Evolutionary conservation across 2,329 filamentous ascomycete species (phyloP).

Genomic region (Hymenoscyphus occultus): DNA sequence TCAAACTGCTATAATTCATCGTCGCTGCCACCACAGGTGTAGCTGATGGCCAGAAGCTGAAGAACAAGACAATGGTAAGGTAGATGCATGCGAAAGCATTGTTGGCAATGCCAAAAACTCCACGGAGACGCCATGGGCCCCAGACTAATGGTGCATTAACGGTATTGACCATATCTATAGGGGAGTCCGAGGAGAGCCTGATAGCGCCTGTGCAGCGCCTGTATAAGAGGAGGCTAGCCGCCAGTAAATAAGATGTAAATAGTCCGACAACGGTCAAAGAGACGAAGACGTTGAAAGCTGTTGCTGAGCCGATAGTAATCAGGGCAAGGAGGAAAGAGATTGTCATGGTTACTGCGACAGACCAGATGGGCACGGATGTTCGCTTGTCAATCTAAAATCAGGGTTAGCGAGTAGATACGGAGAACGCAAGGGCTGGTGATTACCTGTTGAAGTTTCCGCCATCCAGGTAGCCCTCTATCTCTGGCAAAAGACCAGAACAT

Average conservation of each 20-base stretch:
- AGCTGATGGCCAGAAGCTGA: conserved; percentile 34
- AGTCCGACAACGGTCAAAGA: conserved; percentile 10
- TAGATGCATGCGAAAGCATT: conserved; percentile 9
- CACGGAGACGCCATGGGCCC: conserved; percentile 51
- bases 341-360: conserved; percentile 1
- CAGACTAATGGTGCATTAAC: conserved; percentile 41
- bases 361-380: conserved; percentile 6
- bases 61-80: conserved; percentile 7
- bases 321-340: conserved; percentile 16
- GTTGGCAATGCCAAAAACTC: conserved; percentile 38
- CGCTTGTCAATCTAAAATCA: conserved; percentile 8
- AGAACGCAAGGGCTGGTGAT: not conserved
- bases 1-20: conserved; percentile 48
- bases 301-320: conserved; percentile 16
- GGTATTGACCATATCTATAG: not conserved
- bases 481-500: conserved; percentile 44
- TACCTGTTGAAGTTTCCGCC: conserved; percentile 11
- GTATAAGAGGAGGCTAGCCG: conserved; percentile 34
- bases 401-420: not conserved
- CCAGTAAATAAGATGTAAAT: conserved; percentile 12
- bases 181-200: not conserved
- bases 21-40: conserved; percentile 33
- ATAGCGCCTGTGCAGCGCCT: conserved; percentile 10
- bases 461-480: conserved; percentile 35
- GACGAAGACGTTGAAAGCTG: conserved; percentile 17